phyloP scores from a whole-genome alignment of 1,284 basidiomycete species.

The Coniferiporia weirii region DNA sequence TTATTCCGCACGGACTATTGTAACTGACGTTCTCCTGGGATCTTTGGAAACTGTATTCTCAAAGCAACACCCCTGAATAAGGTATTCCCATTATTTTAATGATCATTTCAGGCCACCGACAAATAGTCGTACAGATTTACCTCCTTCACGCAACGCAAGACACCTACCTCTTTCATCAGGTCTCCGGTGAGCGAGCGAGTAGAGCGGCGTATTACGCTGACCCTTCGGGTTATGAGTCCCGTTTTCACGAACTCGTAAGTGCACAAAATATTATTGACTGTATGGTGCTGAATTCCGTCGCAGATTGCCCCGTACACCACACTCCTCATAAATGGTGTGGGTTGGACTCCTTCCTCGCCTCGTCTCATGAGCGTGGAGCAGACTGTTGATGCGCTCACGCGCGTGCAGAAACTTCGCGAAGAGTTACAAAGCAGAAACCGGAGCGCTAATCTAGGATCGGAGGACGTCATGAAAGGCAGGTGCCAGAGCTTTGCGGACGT shows the following conservation, averaged over 20 bases:
- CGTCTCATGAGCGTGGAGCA: slow-evolving; percentile 71
- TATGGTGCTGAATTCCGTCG: not conserved
- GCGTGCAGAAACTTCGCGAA: slow-evolving; percentile 41
- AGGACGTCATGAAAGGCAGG: slow-evolving; percentile 34
- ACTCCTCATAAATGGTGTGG: slow-evolving; percentile 79
- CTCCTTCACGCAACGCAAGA: slow-evolving; percentile 66
- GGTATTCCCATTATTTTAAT: slow-evolving; percentile 26
- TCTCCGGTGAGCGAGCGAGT: slow-evolving; percentile 25
- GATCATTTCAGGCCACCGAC: not conserved
- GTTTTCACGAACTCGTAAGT: slow-evolving; percentile 63
- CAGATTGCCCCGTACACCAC: slow-evolving; percentile 83
- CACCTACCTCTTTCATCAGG: slow-evolving; percentile 51
- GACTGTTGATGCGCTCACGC: slow-evolving; percentile 47
- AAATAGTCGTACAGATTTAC: slow-evolving; percentile 53
- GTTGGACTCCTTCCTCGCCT: slow-evolving; percentile 76
- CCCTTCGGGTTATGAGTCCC: slow-evolving; percentile 61
- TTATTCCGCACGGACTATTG: not conserved
- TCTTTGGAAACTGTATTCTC: not conserved
- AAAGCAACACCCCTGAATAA: slow-evolving; percentile 51
- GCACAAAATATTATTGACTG: not conserved
- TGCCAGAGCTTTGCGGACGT: slow-evolving; percentile 79
- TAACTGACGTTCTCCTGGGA: not conserved
- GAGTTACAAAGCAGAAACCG: not conserved
- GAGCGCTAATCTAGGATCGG: not conserved
- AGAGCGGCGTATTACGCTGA: slow-evolving; percentile 68